These are phyloP conservation scores for Smallanthus sonchifolius DNA, from an alignment of 129 eudicot species.

Conservation along the genomic window DNA sequence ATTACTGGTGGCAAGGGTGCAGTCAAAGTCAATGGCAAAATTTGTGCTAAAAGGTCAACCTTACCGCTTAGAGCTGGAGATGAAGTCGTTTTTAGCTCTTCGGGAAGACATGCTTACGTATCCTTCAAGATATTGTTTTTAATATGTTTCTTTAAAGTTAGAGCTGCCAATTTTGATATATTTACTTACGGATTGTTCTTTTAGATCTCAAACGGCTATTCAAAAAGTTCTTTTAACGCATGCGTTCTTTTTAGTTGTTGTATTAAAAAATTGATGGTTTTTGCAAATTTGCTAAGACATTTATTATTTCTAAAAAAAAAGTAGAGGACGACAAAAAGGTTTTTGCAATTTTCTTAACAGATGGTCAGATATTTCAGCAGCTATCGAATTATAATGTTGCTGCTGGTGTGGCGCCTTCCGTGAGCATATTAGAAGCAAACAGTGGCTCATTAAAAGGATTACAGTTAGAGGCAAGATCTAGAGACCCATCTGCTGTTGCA, in stretches of 20 bases:
- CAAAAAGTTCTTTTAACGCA: not conserved
- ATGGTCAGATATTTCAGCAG: constrained; percentile 63
- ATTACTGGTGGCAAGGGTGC: constrained; percentile 78
- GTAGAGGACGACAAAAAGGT: not conserved
- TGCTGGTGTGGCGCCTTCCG: constrained; percentile 48
- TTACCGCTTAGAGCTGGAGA: constrained; percentile 71
- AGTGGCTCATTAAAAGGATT: constrained; percentile 57
- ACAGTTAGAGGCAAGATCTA: constrained; percentile 56
- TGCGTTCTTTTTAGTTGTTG: not conserved
- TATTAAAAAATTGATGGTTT: not conserved
- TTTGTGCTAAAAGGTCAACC: constrained; percentile 55
- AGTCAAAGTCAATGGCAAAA: constrained; percentile 73
- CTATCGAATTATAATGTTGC: constrained; percentile 43
- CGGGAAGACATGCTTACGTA: constrained; percentile 85
- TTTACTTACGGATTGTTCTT: not conserved
- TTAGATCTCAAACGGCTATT: not conserved
- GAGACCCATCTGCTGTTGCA: constrained; percentile 80
- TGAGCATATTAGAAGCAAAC: constrained; percentile 67
- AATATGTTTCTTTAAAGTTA: not conserved
- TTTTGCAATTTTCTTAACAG: constrained; percentile 44
- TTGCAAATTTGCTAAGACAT: not conserved
- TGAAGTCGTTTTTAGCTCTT: constrained; percentile 74
- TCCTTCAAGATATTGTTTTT: constrained; percentile 36
- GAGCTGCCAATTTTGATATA: not conserved
- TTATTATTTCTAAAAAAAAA: not conserved